Base-by-base conservation (phyloP, 495 filamentous ascomycete genomes). In the Cladorrhinum samala region DNA sequence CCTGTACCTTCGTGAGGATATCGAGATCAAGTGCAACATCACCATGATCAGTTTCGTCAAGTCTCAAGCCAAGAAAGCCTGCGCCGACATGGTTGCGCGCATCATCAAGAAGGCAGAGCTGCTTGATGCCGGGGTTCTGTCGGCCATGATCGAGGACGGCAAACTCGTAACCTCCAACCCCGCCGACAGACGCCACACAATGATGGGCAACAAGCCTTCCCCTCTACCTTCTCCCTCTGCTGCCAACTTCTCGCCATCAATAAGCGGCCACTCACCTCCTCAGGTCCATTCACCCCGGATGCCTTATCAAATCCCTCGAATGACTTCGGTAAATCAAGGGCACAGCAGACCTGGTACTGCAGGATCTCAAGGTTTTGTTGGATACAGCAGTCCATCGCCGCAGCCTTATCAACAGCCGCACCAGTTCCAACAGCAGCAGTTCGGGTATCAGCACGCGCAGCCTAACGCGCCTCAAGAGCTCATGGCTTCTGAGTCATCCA, bases 1-100 rank as follows among this genome's bases (percentile, higher is more conserved):
- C 0, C 72, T 91, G 4, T 90, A 87, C 65, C 64, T 89, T n/a
- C 73, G 81, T 14, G 86, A 90, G 64, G 87, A 89, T 47, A 81
- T 88, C 37, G 81, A 87, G 47, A 82, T 91, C 68, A 78, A 78
- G 60, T 86, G 82, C 71, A 89, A 89, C 57, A 67, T 87, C 30
- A 76, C 84, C 51, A 70, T 88, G 60, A 73, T 81, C 3, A 64
- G 71, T 11, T 87, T 88, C 54, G 85, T 91, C 38, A 88, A 84
- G 69, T 74, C 73, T 57, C 85, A 85, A 53, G 70, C 86, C 54
- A 85, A 85, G 61, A 78, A 83, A 52, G 76, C 84, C 4, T 79
- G 83, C 53, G 75, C 72, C 44, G 76, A 82, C 49, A 77, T 91
- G 65, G 82, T 89, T 0, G 70, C 77, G 51, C 72, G 83, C 14